These are phyloP conservation scores for Pulveroboletus sp. DNA, from an alignment of 1,284 basidiomycete species.

Conservation along the genomic window DNA sequence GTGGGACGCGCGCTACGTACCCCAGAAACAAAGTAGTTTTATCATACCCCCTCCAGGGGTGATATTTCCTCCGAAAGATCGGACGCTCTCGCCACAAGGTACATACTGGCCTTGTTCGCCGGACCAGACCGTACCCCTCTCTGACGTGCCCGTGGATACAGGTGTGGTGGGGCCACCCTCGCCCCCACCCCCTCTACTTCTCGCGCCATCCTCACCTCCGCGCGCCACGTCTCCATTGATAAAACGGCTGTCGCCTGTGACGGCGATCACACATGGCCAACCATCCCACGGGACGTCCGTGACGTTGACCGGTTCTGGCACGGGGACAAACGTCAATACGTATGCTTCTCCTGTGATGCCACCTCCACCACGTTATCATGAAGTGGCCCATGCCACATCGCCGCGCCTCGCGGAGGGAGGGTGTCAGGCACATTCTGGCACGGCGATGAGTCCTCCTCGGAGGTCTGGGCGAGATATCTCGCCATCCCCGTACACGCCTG, in stretches of 20 bases:
- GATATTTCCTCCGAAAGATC: conserved; percentile 28
- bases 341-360: conserved; percentile 16
- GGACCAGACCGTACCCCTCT: conserved; percentile 4
- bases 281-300: neutral
- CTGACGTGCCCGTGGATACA: conserved; percentile 1
- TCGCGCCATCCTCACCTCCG: conserved; percentile 20
- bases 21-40: conserved; percentile 16
- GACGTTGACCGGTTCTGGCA: neutral
- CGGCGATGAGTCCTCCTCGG: conserved; percentile 20
- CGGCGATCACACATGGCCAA: conserved; percentile 15
- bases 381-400: conserved; percentile 10
- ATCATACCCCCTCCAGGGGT: conserved; percentile 31
- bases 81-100: conserved; percentile 22
- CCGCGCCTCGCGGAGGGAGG: conserved; percentile 29
- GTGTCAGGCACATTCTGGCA: conserved; percentile 25
- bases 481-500: conserved; percentile 7
- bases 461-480: conserved; percentile 19
- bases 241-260: conserved; percentile 17
- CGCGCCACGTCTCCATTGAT: conserved; percentile 16
- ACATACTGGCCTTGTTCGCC: conserved; percentile 10
- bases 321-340: conserved; percentile 11
- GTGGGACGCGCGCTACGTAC: conserved; percentile 16
- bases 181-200: conserved; percentile 19
- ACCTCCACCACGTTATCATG: conserved; percentile 25
- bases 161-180: conserved; percentile 16